These are phyloP conservation scores for Tylopilus sp. DNA, from an alignment of 1,284 basidiomycete genomes.

Conservation along the genomic window DNA sequence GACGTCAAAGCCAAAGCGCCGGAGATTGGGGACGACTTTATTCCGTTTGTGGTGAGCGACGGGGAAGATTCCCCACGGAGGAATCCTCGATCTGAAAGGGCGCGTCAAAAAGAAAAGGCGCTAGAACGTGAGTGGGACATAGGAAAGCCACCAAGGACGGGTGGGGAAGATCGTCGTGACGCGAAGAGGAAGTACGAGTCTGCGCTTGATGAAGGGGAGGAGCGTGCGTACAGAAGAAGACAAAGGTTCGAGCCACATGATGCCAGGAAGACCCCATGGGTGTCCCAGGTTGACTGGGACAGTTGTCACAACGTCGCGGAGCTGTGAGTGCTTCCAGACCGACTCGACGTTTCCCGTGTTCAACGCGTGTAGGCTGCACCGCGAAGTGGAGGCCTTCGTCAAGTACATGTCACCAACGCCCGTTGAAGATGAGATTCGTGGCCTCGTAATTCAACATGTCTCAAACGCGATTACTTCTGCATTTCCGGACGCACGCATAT, in stretches of 20 bases:
- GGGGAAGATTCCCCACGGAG: slow-evolving; percentile 26
- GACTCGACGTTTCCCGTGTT: slow-evolving; percentile 7
- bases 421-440: slow-evolving; percentile 81
- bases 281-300: slow-evolving; percentile 75
- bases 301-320: slow-evolving; percentile 74
- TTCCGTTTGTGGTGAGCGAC: slow-evolving; percentile 47
- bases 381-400: slow-evolving; percentile 83
- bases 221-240: slow-evolving; percentile 38
- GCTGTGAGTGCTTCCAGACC: slow-evolving; percentile 49
- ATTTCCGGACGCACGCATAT: slow-evolving; percentile 81
- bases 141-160: slow-evolving; percentile 28
- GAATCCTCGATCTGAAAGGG: slow-evolving; percentile 19
- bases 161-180: slow-evolving; percentile 29
- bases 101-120: slow-evolving; percentile 28
- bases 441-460: slow-evolving; percentile 74
- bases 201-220: slow-evolving; percentile 45
- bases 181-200: slow-evolving; percentile 44
- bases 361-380: slow-evolving; percentile 58
- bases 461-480: slow-evolving; percentile 57
- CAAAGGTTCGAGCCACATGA: slow-evolving; percentile 46
- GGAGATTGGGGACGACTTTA: slow-evolving; percentile 53
- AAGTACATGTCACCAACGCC: slow-evolving; percentile 85
- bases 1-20: slow-evolving; percentile 10
- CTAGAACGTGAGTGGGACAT: slow-evolving; percentile 44
- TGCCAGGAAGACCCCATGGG: slow-evolving; percentile 76